Evolutionary conservation across 306 rosid species (phyloP).

Genomic region (Lathyrus aphaca): DNA sequence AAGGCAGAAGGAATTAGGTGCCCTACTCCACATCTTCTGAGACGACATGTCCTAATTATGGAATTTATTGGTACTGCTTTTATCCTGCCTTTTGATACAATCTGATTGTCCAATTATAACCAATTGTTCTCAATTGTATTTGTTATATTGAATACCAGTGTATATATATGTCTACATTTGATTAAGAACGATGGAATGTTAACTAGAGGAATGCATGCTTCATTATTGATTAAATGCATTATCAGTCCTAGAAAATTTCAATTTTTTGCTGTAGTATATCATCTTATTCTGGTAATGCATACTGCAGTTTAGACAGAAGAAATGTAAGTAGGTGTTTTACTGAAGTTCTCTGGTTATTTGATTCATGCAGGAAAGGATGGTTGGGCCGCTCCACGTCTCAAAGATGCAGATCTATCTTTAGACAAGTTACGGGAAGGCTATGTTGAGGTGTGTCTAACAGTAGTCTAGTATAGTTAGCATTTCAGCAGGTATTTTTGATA

Average conservation of each 20-base stretch:
- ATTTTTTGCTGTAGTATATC: conserved; percentile 10
- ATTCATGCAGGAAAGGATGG: conserved; percentile 69
- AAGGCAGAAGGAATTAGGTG: conserved; percentile 86
- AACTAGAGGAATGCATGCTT: neutral
- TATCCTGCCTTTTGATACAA: conserved; percentile 14
- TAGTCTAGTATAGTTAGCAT: conserved; percentile 23
- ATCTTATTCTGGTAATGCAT: conserved; percentile 19
- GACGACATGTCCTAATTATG: conserved; percentile 85
- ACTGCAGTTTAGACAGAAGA: conserved; percentile 27
- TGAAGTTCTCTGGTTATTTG: conserved; percentile 36
- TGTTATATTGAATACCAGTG: conserved; percentile 19
- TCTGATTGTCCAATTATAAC: neutral
- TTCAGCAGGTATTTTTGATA: conserved; percentile 7
- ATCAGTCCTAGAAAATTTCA: neutral
- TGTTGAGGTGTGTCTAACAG: conserved; percentile 66
- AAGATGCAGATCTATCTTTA: conserved; percentile 80
- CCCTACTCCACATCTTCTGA: conserved; percentile 63
- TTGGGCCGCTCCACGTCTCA: conserved; percentile 97
- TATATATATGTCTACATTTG: conserved; percentile 5
- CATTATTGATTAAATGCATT: neutral
- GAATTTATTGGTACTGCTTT: conserved; percentile 78
- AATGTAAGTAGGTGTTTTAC: conserved; percentile 7
- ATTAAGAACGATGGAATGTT: neutral
- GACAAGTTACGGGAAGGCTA: conserved; percentile 88
- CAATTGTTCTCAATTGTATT: conserved; percentile 3